Base-by-base conservation (phyloP, 2,329 filamentous ascomycete species). In the Emericellopsis atlantica region DNA sequence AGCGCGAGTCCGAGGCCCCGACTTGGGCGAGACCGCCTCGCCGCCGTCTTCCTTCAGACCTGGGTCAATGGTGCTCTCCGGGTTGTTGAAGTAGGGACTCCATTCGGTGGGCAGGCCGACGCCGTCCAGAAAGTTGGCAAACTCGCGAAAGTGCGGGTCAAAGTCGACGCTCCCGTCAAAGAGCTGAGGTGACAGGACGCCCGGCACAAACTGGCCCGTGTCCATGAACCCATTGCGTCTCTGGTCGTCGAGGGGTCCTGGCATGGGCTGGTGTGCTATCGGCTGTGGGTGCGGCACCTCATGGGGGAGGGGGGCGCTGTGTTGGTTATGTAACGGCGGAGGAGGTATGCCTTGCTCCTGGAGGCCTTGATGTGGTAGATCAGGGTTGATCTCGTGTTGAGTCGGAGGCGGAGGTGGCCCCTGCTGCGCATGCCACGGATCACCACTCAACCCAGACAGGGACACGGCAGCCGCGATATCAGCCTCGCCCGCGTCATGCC, bases 51-150 rank as follows among this genome's bases (percentile, higher is more conserved):
- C 45, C 24, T 44, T 39, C 31, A 50, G 32, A 5, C 42, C 40
- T n/a, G 50, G 43, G 31, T 55, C 53, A 2, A 51, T 22, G 4
- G 53, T 43, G 22, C 49, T 45, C 37, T 23, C 47, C 14, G 50
- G 51, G 5, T 51, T 49, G 10, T 59, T 46, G 35, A 62, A 57
- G 41, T 59, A 60, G 0, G 59, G 59, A 37, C 58, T 60, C 59
- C 60, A 62, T 47, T 62, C 58, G 1, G 59, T 54, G 4, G 59
- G 57, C 10, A 62, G 46, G 0, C 60, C 58, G 5, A 62, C 52
- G 3, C 59, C 58, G 6, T 61, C 59, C 2, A 62, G 52, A 26
- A 62, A 63, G 31, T 53, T 54, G 37, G 60, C 57, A 42, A 62
- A 63, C 10, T 61, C 60, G 26, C 54, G 45, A 37, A 63, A 63